Conservation (phyloP, 768 basidiomycete species). For the Macrocybe gigantea region DNA sequence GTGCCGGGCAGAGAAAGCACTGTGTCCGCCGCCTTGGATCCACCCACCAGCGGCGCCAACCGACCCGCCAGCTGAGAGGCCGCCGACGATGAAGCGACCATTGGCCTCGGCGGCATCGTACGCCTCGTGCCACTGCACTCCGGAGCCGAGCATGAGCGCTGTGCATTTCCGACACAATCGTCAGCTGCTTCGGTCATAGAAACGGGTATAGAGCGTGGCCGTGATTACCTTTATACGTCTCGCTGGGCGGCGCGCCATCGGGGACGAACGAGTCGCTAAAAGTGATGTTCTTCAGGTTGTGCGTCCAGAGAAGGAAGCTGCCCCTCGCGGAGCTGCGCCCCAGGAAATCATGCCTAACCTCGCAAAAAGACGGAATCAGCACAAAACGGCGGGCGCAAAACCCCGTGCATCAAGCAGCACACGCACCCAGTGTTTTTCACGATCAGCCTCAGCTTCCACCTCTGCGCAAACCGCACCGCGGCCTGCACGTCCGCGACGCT, state of each 20-base stretch:
- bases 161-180: neutral
- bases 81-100: constrained; percentile 40
- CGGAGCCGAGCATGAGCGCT: constrained; percentile 31
- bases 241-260: constrained; percentile 19
- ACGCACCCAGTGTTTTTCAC: constrained; percentile 29
- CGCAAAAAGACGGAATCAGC: constrained; percentile 7
- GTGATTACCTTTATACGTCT: constrained; percentile 12
- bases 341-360: constrained; percentile 33
- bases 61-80: constrained; percentile 29
- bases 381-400: neutral
- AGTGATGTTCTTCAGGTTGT: constrained; percentile 26
- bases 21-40: constrained; percentile 43
- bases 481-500: constrained; percentile 31
- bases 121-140: constrained; percentile 40
- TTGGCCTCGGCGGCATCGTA: constrained; percentile 32
- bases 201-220: neutral
- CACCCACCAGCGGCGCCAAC: constrained; percentile 46
- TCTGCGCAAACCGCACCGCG: constrained; percentile 28
- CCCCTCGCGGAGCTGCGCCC: constrained; percentile 36
- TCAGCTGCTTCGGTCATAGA: neutral
- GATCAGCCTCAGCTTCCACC: constrained; percentile 29
- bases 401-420: no score
- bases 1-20: constrained; percentile 27
- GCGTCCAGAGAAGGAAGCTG: constrained; percentile 35
- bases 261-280: constrained; percentile 24